Evolutionary conservation across 1,284 basidiomycete species (phyloP).

Genomic region (Sphaerobolus stellatus): DNA sequence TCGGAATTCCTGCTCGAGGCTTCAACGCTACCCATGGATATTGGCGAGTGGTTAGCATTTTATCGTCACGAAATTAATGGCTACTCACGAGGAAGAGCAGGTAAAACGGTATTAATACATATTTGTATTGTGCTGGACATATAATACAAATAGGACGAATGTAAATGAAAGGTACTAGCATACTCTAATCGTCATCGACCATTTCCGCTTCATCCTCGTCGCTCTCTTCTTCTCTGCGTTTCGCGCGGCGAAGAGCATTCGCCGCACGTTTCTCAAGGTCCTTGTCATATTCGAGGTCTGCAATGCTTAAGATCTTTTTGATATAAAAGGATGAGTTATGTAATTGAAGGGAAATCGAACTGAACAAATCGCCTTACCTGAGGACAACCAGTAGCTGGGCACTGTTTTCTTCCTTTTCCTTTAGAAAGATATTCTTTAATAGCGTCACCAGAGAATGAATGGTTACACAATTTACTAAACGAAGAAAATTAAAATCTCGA

Average conservation of each 20-base stretch:
- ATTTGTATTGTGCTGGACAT: not conserved
- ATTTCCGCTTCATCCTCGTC: slow-evolving; percentile 14
- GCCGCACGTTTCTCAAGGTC: slow-evolving; percentile 23
- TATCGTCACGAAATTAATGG: not conserved
- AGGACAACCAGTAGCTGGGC: slow-evolving; percentile 67
- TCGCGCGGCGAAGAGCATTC: slow-evolving; percentile 14
- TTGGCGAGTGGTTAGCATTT: not conserved
- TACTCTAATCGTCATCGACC: slow-evolving; percentile 11
- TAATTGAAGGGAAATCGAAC: not conserved
- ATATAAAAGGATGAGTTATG: slow-evolving; percentile 2
- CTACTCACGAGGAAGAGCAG: not conserved
- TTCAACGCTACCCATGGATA: not conserved
- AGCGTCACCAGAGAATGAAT: slow-evolving; percentile 67
- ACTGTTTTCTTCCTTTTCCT: slow-evolving; percentile 40
- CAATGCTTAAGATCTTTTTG: slow-evolving; percentile 51
- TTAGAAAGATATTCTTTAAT: slow-evolving; percentile 54
- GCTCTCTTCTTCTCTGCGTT: slow-evolving; percentile 14
- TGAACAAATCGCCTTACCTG: not conserved
- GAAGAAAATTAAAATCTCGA: slow-evolving; percentile 2
- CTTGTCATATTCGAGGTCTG: slow-evolving; percentile 42
- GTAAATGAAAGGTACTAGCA: not conserved
- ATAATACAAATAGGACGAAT: not conserved
- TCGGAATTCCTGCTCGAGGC: not conserved
- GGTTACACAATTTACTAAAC: slow-evolving; percentile 46
- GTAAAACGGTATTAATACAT: not conserved